Evolutionary conservation across 2,329 filamentous ascomycete species (phyloP).

Genomic region (Monosporascus sp.): DNA sequence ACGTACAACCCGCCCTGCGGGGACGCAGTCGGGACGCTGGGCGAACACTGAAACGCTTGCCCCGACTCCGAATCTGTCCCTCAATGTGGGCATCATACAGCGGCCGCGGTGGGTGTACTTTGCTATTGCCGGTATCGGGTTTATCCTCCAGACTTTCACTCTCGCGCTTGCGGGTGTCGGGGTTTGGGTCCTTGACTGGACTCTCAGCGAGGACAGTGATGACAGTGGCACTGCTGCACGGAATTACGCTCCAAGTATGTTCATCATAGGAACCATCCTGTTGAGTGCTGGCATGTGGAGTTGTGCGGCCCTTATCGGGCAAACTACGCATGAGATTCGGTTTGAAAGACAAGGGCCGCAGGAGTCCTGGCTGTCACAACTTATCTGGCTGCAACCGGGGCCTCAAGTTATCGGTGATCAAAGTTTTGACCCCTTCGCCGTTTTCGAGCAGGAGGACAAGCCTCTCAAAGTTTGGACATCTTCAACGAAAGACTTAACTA

Average conservation of each 20-base stretch:
- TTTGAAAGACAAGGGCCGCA: neutral
- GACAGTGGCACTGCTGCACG: neutral
- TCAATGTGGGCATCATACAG: conserved; percentile 6
- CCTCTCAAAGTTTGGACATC: conserved; percentile 5
- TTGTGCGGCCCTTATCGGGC: conserved; percentile 15
- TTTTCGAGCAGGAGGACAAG: conserved; percentile 8
- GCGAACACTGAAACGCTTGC: neutral
- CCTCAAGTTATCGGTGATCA: conserved; percentile 18
- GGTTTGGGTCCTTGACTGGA: conserved; percentile 9
- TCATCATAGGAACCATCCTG: conserved; percentile 13
- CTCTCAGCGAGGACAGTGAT: neutral
- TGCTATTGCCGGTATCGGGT: conserved; percentile 5
- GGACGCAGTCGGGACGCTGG: neutral
- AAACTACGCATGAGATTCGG: conserved; percentile 12
- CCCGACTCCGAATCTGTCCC: neutral
- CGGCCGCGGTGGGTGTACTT: conserved; percentile 4
- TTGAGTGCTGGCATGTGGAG: conserved; percentile 15
- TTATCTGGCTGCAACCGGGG: conserved; percentile 18
- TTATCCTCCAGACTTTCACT: conserved; percentile 11
- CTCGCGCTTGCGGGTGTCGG: conserved; percentile 12
- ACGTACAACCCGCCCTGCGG: neutral
- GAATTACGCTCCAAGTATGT: conserved; percentile 14
- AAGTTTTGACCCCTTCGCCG: conserved; percentile 17
- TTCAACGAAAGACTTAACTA: conserved; percentile 3
- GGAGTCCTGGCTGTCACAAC: neutral